Evolutionary conservation across 202 grass and related monocot genomes (phyloP).

Genomic region (Hordeum pubiflorum): DNA sequence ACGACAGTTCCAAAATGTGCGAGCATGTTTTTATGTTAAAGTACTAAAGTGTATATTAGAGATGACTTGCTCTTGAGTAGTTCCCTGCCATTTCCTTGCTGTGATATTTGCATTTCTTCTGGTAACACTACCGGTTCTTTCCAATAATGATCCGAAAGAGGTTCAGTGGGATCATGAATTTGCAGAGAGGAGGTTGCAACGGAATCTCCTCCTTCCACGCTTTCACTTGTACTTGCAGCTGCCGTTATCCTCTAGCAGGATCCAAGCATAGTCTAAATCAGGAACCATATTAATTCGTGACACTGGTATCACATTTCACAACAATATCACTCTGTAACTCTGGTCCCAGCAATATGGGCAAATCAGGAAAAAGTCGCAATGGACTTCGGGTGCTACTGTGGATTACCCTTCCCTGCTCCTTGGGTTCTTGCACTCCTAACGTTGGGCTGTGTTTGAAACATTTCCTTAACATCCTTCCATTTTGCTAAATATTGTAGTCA

Average conservation of each 20-base stretch:
- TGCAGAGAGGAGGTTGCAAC: neutral
- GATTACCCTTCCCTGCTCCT: neutral
- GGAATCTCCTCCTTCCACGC: neutral
- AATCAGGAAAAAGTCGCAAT: neutral
- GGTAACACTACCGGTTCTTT: neutral
- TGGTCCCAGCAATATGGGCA: neutral
- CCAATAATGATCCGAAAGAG: neutral
- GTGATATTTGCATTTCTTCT: neutral
- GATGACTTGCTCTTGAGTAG: neutral
- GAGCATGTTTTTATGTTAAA: neutral
- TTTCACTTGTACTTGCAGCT: neutral
- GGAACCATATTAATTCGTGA: neutral
- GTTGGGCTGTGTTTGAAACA: neutral
- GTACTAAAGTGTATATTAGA: neutral
- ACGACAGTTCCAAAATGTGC: neutral
- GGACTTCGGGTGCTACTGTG: neutral
- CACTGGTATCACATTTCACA: neutral
- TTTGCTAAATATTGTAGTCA: slow-evolving; percentile 12
- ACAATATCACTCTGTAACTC: neutral
- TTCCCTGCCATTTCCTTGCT: neutral
- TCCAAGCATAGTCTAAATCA: neutral
- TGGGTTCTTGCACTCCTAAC: neutral
- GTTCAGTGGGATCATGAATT: neutral
- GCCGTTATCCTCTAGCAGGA: neutral
- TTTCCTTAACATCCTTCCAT: neutral